phyloP scores from a whole-genome alignment of 2,329 filamentous ascomycete species.

The Penicillium sp. region DNA sequence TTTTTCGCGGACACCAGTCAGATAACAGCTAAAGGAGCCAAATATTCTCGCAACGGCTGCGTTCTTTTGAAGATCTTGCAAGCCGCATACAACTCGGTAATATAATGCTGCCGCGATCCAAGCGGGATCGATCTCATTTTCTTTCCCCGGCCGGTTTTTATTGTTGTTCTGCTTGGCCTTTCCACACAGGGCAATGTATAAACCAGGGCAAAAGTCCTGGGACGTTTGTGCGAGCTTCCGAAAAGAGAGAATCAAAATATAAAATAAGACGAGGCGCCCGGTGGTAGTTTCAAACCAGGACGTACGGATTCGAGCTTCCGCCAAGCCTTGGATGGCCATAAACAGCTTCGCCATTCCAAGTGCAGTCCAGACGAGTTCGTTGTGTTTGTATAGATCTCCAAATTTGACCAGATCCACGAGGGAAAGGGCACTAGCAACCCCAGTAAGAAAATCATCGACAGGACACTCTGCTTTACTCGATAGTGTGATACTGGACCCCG shows the following conservation, averaged over 20 bases:
- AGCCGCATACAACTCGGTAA: slow-evolving; percentile 11
- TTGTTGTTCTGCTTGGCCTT: slow-evolving; percentile 3
- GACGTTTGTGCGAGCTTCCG: slow-evolving; percentile 20
- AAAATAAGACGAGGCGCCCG: slow-evolving; percentile 15
- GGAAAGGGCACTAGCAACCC: slow-evolving; percentile 4
- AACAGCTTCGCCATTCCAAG: slow-evolving; percentile 16
- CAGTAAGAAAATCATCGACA: slow-evolving; percentile 3
- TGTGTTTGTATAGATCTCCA: background rate
- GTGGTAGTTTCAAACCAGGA: slow-evolving; percentile 2
- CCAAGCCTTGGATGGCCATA: slow-evolving; percentile 16
- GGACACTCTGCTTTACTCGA: background rate
- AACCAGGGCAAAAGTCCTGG: slow-evolving; percentile 8
- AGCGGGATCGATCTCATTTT: slow-evolving; percentile 7
- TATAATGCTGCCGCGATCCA: slow-evolving; percentile 22
- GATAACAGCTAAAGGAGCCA: background rate
- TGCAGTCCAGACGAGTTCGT: slow-evolving; percentile 12
- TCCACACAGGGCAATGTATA: slow-evolving; percentile 13
- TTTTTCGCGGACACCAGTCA: background rate
- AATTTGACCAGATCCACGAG: slow-evolving; percentile 4
- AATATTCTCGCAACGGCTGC: slow-evolving; percentile 10
- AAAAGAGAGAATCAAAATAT: slow-evolving; percentile 16
- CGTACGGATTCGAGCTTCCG: slow-evolving; percentile 10
- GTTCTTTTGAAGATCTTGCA: slow-evolving; percentile 4
- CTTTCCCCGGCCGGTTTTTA: background rate
- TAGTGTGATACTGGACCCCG: background rate